Evolutionary conservation across 371 early-diverging fungal species (phyloP).

Genomic region (Actinomucor elegans): DNA sequence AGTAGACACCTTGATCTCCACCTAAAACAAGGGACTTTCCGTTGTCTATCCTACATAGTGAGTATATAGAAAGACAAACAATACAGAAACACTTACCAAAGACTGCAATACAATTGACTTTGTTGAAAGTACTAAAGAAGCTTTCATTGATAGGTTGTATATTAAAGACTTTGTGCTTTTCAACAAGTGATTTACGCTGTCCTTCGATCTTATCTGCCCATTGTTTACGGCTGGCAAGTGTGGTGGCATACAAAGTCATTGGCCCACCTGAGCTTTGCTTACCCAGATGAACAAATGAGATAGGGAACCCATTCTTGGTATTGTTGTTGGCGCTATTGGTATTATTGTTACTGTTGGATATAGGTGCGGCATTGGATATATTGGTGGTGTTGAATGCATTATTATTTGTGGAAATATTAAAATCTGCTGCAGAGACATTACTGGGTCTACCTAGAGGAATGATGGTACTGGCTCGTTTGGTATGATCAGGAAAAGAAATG

Average conservation of each 20-base stretch:
- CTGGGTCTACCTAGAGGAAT: conserved; percentile 35
- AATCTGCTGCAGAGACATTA: conserved; percentile 5
- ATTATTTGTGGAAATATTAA: conserved; percentile 1
- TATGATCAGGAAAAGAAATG: conserved; percentile 62
- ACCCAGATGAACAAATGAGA: conserved; percentile 79
- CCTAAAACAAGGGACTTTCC: conserved; percentile 36
- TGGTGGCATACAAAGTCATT: conserved; percentile 73
- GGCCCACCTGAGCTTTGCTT: conserved; percentile 61
- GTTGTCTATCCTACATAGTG: conserved; percentile 9
- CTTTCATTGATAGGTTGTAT: conserved; percentile 35
- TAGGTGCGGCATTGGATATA: background rate
- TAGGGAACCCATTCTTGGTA: conserved; percentile 53
- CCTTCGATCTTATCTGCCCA: conserved; percentile 85
- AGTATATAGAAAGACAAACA: no score
- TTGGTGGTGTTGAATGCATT: background rate
- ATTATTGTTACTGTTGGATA: background rate
- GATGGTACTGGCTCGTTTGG: conserved; percentile 36
- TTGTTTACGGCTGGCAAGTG: conserved; percentile 70
- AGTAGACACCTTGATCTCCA: conserved; percentile 50
- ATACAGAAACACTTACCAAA: conserved; percentile 39
- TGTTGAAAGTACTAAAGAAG: conserved; percentile 37
- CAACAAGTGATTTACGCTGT: conserved; percentile 63
- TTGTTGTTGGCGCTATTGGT: background rate
- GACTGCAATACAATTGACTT: conserved; percentile 35
- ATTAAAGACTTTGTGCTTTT: conserved; percentile 63